These are phyloP conservation scores for Venturia nashicola DNA, from an alignment of 2,329 filamentous ascomycete species.

Conservation along the genomic window DNA sequence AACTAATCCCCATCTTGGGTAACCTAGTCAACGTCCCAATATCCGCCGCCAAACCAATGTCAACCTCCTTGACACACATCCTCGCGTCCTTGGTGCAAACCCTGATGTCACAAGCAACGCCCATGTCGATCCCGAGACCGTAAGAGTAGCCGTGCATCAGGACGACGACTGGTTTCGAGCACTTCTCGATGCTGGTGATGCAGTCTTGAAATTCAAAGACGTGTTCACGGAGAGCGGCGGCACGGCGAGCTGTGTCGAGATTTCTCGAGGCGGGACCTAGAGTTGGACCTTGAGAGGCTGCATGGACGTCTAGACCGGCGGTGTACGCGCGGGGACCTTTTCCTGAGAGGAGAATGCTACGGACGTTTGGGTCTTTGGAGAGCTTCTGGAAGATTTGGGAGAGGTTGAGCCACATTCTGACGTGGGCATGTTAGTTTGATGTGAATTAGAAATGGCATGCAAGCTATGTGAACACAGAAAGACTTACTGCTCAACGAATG, in stretches of 20 bases:
- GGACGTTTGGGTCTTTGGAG: constrained; percentile 58
- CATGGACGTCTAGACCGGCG: constrained; percentile 66
- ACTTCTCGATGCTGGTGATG: constrained; percentile 65
- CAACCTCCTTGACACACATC: constrained; percentile 68
- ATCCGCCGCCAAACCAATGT: constrained; percentile 70
- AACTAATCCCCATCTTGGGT: constrained; percentile 58
- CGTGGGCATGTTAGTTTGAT: neutral
- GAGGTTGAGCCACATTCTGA: constrained; percentile 74
- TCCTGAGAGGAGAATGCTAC: constrained; percentile 67
- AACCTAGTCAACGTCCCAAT: constrained; percentile 63
- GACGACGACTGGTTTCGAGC: constrained; percentile 56
- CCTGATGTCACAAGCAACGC: constrained; percentile 58
- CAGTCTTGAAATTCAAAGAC: constrained; percentile 72
- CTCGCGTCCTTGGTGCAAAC: constrained; percentile 47
- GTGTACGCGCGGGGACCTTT: constrained; percentile 78
- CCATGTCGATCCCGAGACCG: constrained; percentile 35
- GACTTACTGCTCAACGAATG: constrained; percentile 58
- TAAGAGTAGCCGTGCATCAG: constrained; percentile 24
- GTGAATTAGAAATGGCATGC: neutral
- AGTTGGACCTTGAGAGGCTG: constrained; percentile 44
- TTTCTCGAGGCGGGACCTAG: constrained; percentile 20
- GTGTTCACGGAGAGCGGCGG: constrained; percentile 45
- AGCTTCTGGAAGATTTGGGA: constrained; percentile 59
- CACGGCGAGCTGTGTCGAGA: constrained; percentile 47
- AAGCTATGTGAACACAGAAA: neutral